Percentiles rank a stretch among this genome's conserved stretches.
Conservation (phyloP, 257 asterid genomes). For the Nicotiana tabacum region DNA sequence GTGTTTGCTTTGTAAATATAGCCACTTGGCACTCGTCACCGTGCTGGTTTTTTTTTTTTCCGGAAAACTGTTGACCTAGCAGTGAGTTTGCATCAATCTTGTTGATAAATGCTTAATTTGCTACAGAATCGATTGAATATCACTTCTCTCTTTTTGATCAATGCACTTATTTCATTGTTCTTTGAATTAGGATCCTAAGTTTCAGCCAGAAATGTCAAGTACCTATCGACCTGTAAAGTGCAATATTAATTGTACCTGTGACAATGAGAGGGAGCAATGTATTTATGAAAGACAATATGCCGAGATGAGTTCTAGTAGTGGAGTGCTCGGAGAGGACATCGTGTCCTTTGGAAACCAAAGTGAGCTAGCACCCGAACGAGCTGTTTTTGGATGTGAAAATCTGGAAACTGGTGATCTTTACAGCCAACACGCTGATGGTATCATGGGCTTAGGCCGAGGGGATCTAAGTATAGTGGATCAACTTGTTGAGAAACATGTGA, state of each 20-base stretch:
- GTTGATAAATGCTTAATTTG: background rate
- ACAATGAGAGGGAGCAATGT: constrained; percentile 58
- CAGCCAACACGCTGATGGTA: constrained; percentile 96
- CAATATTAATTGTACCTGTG: constrained; percentile 70
- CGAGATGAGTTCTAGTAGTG: constrained; percentile 95
- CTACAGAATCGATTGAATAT: background rate
- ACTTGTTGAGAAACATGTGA: constrained; percentile 75
- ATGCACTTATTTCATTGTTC: background rate
- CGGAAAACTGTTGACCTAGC: background rate
- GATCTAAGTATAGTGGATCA: constrained; percentile 94
- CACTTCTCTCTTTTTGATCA: background rate
- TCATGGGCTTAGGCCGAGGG: constrained; percentile 93
- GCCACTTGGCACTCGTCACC: background rate
- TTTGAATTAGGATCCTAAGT: constrained; percentile 62
- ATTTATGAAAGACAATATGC: constrained; percentile 84
- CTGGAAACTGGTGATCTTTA: constrained; percentile 89
- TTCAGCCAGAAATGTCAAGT: constrained; percentile 67
- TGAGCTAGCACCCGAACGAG: constrained; percentile 74
- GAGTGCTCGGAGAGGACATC: constrained; percentile 75
- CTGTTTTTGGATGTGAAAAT: constrained; percentile 84
- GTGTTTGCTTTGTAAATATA: background rate
- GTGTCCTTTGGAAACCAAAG: constrained; percentile 85
- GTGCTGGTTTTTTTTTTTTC: background rate
- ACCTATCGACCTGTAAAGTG: constrained; percentile 71
- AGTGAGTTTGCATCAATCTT: background rate